These are phyloP conservation scores for Monilinia polystroma DNA, from an alignment of 2,329 filamentous ascomycete genomes.

Conservation along the genomic window DNA sequence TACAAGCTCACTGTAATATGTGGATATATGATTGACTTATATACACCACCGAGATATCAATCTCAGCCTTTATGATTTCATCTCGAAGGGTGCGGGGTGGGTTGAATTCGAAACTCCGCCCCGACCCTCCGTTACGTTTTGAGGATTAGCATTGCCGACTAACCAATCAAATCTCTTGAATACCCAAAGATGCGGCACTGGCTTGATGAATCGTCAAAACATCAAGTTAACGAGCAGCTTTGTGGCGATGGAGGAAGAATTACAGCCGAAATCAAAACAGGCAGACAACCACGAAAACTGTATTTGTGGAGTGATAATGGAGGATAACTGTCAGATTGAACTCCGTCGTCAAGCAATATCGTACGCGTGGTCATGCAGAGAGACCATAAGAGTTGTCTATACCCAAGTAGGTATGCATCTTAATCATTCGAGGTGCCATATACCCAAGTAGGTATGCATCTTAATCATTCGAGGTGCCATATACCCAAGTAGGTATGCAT, in stretches of 20 bases:
- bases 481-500: not conserved
- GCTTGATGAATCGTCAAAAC: not conserved
- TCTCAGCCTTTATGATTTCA: not conserved
- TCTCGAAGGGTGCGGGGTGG: not conserved
- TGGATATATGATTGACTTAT: not conserved
- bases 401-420: not conserved
- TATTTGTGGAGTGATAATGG: slow-evolving; percentile 1
- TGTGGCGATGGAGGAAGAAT: not conserved
- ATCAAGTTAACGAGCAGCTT: not conserved
- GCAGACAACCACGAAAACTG: not conserved
- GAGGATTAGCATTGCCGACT: not conserved
- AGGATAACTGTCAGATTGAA: not conserved
- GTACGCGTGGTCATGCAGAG: not conserved
- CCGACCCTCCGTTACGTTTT: not conserved
- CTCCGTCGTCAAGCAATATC: not conserved
- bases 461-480: not conserved
- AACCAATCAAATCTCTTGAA: not conserved
- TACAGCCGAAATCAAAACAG: not conserved
- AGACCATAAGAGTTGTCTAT: too few relatives aligned
- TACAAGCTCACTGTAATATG: too few relatives aligned
- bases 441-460: not conserved
- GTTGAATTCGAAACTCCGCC: not conserved
- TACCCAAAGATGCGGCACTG: not conserved
- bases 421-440: not conserved
- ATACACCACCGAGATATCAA: not conserved